Evolutionary conservation across 75 land plant species (phyloP).

Genomic region (Ceratopteris richardii): DNA sequence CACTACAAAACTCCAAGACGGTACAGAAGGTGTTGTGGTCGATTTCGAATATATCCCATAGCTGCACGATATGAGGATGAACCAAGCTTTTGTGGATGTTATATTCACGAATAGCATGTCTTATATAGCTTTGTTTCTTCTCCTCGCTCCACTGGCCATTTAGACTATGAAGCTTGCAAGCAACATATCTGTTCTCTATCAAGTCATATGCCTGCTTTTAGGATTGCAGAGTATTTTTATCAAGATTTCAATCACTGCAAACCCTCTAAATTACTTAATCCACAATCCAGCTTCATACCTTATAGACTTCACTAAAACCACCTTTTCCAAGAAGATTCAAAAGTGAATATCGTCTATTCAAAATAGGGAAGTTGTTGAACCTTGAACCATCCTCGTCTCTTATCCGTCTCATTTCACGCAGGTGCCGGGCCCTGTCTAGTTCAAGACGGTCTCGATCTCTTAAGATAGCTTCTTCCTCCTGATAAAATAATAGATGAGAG

Average conservation of each 20-base stretch:
- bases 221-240: slow-evolving; percentile 6
- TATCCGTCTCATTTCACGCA: slow-evolving; percentile 93
- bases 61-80: slow-evolving; percentile 86
- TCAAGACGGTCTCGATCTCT: slow-evolving; percentile 85
- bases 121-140: slow-evolving; percentile 90
- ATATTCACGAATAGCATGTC: slow-evolving; percentile 96
- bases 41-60: slow-evolving; percentile 97
- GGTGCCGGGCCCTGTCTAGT: slow-evolving; percentile 75
- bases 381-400: slow-evolving; percentile 95
- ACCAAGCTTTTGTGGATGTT: slow-evolving; percentile 88
- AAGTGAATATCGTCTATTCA: slow-evolving; percentile 89
- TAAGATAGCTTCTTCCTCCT: slow-evolving; percentile 79
- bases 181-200: slow-evolving; percentile 89
- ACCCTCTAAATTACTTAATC: too few relatives aligned
- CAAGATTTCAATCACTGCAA: too few relatives aligned
- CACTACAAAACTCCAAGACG: slow-evolving; percentile 87
- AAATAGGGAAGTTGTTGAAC: slow-evolving; percentile 85
- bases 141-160: slow-evolving; percentile 97
- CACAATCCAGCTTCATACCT: slow-evolving; percentile 35
- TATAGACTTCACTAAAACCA: slow-evolving; percentile 97
- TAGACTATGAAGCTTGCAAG: slow-evolving; percentile 95
- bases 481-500: background rate
- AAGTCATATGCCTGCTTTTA: slow-evolving; percentile 87
- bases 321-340: slow-evolving; percentile 97
- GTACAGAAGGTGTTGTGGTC: slow-evolving; percentile 98